A percentile compares a stretch with the other conserved stretches of the same genome.
These are phyloP conservation scores for Globisporangium solare DNA, from an alignment of 352 stramenopile species.

Conservation along the genomic window DNA sequence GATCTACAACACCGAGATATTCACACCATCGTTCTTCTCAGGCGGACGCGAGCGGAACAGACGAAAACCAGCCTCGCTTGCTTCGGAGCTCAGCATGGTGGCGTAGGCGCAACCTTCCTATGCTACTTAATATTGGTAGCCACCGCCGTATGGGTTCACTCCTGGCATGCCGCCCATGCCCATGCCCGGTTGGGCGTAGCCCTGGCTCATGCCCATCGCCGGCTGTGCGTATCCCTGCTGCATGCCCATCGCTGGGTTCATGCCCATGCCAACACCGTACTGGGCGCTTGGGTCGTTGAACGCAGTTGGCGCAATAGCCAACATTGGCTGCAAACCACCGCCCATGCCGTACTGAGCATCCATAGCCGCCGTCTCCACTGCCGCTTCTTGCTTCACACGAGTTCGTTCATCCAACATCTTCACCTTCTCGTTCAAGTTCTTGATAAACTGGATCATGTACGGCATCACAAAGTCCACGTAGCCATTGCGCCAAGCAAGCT, in stretches of 20 bases:
- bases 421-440: constrained; percentile 95
- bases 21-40: constrained; percentile 6
- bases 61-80: constrained; percentile 1
- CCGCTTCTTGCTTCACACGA: constrained; percentile 69
- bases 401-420: constrained; percentile 91
- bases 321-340: constrained; percentile 70
- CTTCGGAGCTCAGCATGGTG: constrained; percentile 1
- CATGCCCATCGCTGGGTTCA: constrained; percentile 32
- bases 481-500: constrained; percentile 98
- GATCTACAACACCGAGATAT: constrained; percentile 17
- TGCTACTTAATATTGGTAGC: constrained; percentile 31
- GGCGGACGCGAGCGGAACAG: not conserved
- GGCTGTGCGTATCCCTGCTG: constrained; percentile 13
- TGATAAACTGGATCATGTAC: constrained; percentile 99
- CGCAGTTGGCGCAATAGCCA: constrained; percentile 76
- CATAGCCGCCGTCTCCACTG: constrained; percentile 46
- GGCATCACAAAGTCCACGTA: constrained; percentile 99
- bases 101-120: not conserved
- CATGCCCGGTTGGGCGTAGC: constrained; percentile 45
- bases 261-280: constrained; percentile 57
- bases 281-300: constrained; percentile 68
- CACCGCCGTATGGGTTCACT: constrained; percentile 52
- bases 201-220: constrained; percentile 42
- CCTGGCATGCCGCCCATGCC: constrained; percentile 26
- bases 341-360: constrained; percentile 76